These are phyloP conservation scores for Cordyceps farinosa DNA, from an alignment of 2,329 filamentous ascomycete genomes.

Conservation along the genomic window DNA sequence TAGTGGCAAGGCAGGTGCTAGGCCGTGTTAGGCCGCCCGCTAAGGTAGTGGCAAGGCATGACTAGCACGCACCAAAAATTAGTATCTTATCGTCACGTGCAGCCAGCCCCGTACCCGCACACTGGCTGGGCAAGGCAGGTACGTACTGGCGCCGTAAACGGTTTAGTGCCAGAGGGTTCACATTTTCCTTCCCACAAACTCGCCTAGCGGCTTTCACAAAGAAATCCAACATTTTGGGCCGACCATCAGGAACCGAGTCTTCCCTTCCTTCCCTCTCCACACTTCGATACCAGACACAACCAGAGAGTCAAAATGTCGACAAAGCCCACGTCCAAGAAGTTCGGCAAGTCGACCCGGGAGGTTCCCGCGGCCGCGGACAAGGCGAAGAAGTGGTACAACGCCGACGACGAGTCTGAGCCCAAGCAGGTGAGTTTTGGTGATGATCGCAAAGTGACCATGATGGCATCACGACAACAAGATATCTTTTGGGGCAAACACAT, in stretches of 20 bases:
- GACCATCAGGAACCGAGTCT: conserved; percentile 35
- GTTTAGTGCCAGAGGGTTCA: conserved; percentile 41
- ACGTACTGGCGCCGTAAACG: conserved; percentile 26
- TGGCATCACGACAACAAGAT: conserved; percentile 11
- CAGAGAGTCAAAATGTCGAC: conserved; percentile 64
- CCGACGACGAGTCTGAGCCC: conserved; percentile 80
- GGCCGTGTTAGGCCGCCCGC: neutral
- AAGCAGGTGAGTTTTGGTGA: conserved; percentile 78
- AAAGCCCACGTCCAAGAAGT: conserved; percentile 84
- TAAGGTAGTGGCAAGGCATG: neutral
- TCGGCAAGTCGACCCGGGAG: conserved; percentile 92
- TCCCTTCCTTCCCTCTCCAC: conserved; percentile 34
- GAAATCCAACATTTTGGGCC: conserved; percentile 40
- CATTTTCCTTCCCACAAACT: conserved; percentile 44
- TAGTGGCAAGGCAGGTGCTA: conserved; percentile 6
- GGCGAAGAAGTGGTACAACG: conserved; percentile 99
- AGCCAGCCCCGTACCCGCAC: conserved; percentile 31
- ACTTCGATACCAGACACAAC: conserved; percentile 41
- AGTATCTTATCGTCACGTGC: conserved; percentile 36
- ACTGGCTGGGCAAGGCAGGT: conserved; percentile 20
- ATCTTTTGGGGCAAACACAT: conserved; percentile 5
- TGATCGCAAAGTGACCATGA: conserved; percentile 17
- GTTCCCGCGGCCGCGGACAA: conserved; percentile 84
- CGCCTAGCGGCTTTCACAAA: conserved; percentile 40
- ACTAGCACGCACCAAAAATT: neutral